phyloP scores from a whole-genome alignment of 164 flowering plant genomes.

The Nymphaea colorata region DNA sequence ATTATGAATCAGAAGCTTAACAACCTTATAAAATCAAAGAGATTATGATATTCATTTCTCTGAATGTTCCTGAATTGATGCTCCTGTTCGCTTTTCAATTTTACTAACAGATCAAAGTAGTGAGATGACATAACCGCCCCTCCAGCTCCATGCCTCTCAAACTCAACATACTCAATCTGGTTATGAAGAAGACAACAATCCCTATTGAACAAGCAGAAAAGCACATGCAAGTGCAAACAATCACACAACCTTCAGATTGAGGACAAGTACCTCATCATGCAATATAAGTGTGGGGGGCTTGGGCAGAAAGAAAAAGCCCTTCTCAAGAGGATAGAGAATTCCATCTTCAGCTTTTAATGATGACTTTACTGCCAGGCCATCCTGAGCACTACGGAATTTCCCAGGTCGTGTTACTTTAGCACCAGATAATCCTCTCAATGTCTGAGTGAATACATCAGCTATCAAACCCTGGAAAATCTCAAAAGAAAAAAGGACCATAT shows the following conservation, averaged over 20 bases:
- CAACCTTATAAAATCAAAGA: constrained; percentile 77
- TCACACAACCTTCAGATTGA: too few relatives aligned
- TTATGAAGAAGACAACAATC: not conserved
- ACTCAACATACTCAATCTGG: constrained; percentile 91
- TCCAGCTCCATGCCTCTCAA: constrained; percentile 93
- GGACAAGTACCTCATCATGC: constrained; percentile 68
- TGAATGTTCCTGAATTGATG: constrained; percentile 92
- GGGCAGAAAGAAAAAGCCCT: constrained; percentile 94
- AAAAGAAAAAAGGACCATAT: not conserved
- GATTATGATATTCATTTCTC: constrained; percentile 86
- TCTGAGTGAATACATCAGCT: constrained; percentile 79
- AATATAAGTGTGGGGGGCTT: constrained; percentile 99
- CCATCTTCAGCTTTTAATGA: constrained; percentile 99
- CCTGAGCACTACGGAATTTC: constrained; percentile 87
- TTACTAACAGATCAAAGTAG: constrained; percentile 87
- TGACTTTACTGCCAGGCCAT: constrained; percentile 97
- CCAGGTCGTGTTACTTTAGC: constrained; percentile 92
- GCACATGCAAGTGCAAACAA: too few relatives aligned
- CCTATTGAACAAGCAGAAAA: too few relatives aligned
- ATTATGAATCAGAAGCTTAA: too few relatives aligned
- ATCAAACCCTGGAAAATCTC: constrained; percentile 57
- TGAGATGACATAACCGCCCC: constrained; percentile 73
- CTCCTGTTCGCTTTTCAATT: constrained; percentile 75
- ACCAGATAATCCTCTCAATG: constrained; percentile 87
- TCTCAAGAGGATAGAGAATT: constrained; percentile 86